Conservation (phyloP, 2,329 filamentous ascomycete genomes). For the Verticillium nubilum region DNA sequence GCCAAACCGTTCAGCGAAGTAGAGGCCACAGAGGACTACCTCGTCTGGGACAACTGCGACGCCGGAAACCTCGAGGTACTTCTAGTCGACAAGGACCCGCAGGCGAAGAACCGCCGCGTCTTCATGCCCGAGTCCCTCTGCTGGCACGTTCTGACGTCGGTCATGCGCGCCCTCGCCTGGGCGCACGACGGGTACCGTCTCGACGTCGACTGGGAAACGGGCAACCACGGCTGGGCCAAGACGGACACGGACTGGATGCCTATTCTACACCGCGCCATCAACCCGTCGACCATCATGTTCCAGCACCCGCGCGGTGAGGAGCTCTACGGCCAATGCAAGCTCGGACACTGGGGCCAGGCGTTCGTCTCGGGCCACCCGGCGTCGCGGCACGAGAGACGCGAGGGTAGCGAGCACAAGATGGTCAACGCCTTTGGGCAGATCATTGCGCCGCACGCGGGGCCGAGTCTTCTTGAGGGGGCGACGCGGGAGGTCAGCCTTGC, state of each 20-base stretch:
- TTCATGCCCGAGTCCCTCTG: slow-evolving; percentile 47
- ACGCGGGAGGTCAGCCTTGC: not conserved
- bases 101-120: slow-evolving; percentile 14
- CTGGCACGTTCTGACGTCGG: slow-evolving; percentile 47
- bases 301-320: slow-evolving; percentile 40
- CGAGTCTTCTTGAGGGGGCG: not conserved
- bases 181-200: slow-evolving; percentile 42
- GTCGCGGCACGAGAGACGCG: slow-evolving; percentile 2
- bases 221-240: slow-evolving; percentile 7
- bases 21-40: slow-evolving; percentile 21
- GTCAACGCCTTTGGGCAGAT: slow-evolving; percentile 1
- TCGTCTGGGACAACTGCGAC: slow-evolving; percentile 49
- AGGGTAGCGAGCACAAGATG: slow-evolving; percentile 2
- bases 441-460: slow-evolving; percentile 4
- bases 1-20: slow-evolving; percentile 9
- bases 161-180: slow-evolving; percentile 44
- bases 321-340: slow-evolving; percentile 48
- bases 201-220: slow-evolving; percentile 8
- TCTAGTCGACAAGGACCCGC: slow-evolving; percentile 17
- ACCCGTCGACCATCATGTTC: slow-evolving; percentile 44
- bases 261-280: slow-evolving; percentile 43
- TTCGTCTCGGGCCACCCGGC: slow-evolving; percentile 31
- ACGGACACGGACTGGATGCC: slow-evolving; percentile 42
- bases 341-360: slow-evolving; percentile 41
- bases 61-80: slow-evolving; percentile 41